phyloP scores from a whole-genome alignment of 306 rosid species.

The Alnus rubra region DNA sequence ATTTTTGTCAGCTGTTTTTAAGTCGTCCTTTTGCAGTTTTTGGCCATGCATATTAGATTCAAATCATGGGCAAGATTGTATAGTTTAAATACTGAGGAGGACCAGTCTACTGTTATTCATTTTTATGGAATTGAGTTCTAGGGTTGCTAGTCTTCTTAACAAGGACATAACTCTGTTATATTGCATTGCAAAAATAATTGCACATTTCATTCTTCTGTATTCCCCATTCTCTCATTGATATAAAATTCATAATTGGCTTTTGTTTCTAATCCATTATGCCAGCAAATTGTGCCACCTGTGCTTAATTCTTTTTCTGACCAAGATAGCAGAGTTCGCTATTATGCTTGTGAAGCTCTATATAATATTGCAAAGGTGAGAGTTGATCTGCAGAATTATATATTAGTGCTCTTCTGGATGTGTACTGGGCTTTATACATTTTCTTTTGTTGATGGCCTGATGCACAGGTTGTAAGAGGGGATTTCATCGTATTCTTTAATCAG shows the following conservation, averaged over 20 bases:
- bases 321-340: constrained; percentile 98
- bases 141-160: not conserved
- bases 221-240: not conserved
- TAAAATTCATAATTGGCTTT: not conserved
- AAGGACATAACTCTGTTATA: not conserved
- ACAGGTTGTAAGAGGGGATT: constrained; percentile 99
- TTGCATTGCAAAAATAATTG: not conserved
- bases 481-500: constrained; percentile 90
- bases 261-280: constrained; percentile 39
- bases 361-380: constrained; percentile 92
- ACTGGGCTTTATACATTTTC: constrained; percentile 31
- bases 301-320: constrained; percentile 86
- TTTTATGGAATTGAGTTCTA: constrained; percentile 21
- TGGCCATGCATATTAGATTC: not conserved
- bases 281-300: constrained; percentile 97
- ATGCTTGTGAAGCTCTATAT: constrained; percentile 97
- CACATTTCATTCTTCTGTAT: not conserved
- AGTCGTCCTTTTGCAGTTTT: not conserved
- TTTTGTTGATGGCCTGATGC: constrained; percentile 24
- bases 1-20: not conserved
- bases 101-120: not conserved
- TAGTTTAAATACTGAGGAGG: not conserved
- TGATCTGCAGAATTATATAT: constrained; percentile 27
- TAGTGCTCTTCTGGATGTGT: constrained; percentile 19
- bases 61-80: not conserved